A percentile compares a stretch with the other conserved stretches of the same genome.
Conservation (phyloP, 768 basidiomycete species). For the Mycena chlorophos region DNA sequence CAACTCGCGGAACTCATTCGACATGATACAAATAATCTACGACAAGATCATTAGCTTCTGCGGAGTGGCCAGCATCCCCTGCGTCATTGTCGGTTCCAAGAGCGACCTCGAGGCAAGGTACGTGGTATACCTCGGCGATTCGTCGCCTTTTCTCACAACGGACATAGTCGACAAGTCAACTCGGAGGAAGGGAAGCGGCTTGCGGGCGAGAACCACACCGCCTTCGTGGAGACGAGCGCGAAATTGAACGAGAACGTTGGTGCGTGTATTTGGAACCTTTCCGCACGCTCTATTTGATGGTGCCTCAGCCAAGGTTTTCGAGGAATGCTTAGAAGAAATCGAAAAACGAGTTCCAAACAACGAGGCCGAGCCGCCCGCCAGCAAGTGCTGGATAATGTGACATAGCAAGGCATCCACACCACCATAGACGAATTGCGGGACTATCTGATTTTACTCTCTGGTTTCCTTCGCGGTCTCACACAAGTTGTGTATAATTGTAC, state of each 20-base stretch:
- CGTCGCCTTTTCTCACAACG: conserved; percentile 28
- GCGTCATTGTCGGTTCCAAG: conserved; percentile 95
- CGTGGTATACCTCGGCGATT: conserved; percentile 27
- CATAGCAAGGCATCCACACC: conserved; percentile 14
- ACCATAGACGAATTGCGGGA: conserved; percentile 8
- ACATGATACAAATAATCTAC: conserved; percentile 92
- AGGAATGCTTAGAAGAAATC: conserved; percentile 80
- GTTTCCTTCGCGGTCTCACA: conserved; percentile 6
- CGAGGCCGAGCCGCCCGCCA: conserved; percentile 44
- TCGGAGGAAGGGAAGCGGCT: conserved; percentile 71
- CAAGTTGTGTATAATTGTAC: neutral
- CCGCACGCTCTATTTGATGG: neutral
- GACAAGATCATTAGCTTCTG: conserved; percentile 93
- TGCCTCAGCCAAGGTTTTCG: conserved; percentile 73
- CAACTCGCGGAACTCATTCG: conserved; percentile 85
- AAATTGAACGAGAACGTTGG: conserved; percentile 87
- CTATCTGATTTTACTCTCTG: conserved; percentile 6
- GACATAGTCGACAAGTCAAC: conserved; percentile 68
- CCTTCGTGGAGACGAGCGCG: conserved; percentile 90
- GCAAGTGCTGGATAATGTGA: conserved; percentile 59
- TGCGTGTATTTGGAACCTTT: conserved; percentile 43
- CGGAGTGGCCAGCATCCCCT: conserved; percentile 82
- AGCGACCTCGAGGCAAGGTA: conserved; percentile 78
- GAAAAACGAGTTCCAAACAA: conserved; percentile 61
- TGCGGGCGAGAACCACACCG: conserved; percentile 70